These are phyloP conservation scores for Butyriboletus appendiculatus DNA, from an alignment of 1,284 basidiomycete genomes.

Conservation along the genomic window DNA sequence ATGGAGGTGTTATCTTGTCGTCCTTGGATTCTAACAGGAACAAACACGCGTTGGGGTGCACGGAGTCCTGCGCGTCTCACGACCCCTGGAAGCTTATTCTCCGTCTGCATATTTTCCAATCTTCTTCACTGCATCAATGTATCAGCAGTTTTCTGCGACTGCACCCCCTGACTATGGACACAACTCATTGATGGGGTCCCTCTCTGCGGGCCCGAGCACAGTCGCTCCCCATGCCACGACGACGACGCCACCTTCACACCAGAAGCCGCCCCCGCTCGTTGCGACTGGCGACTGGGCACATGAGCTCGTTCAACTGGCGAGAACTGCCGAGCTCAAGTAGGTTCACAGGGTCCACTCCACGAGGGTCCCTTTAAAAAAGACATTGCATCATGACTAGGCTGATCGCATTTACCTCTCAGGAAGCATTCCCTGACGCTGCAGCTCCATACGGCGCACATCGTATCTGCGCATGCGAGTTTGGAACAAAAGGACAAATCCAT, in stretches of 20 bases:
- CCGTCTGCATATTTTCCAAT: slow-evolving; percentile 27
- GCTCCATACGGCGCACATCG: slow-evolving; percentile 81
- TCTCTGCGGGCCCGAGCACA: slow-evolving; percentile 36
- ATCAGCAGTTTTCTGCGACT: slow-evolving; percentile 40
- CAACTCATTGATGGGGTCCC: slow-evolving; percentile 33
- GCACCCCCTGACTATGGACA: slow-evolving; percentile 38
- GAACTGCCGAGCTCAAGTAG: slow-evolving; percentile 80
- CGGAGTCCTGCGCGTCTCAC: slow-evolving; percentile 24
- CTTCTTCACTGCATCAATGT: slow-evolving; percentile 30
- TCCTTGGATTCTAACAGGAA: slow-evolving; percentile 30
- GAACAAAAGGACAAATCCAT: slow-evolving; percentile 74
- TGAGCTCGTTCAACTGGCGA: slow-evolving; percentile 77
- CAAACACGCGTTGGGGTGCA: slow-evolving; percentile 30
- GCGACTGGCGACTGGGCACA: slow-evolving; percentile 82
- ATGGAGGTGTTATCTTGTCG: background rate
- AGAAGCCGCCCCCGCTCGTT: slow-evolving; percentile 49
- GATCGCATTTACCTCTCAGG: slow-evolving; percentile 39
- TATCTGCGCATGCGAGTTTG: slow-evolving; percentile 74
- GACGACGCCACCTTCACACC: slow-evolving; percentile 21
- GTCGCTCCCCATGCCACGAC: slow-evolving; percentile 37
- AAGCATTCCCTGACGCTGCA: slow-evolving; percentile 80
- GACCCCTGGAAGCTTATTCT: slow-evolving; percentile 35
- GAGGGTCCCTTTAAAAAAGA: background rate
- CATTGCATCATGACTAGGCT: slow-evolving; percentile 9
- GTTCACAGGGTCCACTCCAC: slow-evolving; percentile 10